These are phyloP conservation scores for Globisporangium mamillatum DNA, from an alignment of 352 stramenopile genomes.

Conservation along the genomic window DNA sequence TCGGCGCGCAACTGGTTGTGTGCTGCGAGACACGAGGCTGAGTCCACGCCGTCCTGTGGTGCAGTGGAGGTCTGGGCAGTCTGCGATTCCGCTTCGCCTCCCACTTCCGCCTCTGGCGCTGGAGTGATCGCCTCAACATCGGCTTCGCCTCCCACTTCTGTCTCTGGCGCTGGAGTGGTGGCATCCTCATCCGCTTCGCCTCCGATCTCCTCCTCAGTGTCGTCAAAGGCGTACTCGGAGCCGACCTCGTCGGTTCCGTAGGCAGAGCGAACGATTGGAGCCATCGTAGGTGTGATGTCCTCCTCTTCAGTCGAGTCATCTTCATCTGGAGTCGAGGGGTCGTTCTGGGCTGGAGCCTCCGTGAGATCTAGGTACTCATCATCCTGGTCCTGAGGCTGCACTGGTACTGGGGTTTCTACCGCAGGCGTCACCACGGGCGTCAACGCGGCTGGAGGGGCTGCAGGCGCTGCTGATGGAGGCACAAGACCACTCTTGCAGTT, in stretches of 20 bases:
- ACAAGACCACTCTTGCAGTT: conserved; percentile 1
- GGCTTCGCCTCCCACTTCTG: no score
- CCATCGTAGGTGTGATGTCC: neutral
- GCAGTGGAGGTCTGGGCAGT: neutral
- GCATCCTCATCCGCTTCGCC: neutral
- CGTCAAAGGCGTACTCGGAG: neutral
- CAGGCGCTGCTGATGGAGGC: neutral
- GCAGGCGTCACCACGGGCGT: neutral
- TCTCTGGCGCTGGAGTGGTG: neutral
- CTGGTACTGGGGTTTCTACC: neutral
- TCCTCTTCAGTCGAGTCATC: neutral
- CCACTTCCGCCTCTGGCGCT: neutral
- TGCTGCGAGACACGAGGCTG: conserved; percentile 10
- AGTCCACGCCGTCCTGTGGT: conserved; percentile 8
- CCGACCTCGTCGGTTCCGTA: neutral
- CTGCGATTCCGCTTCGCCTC: neutral
- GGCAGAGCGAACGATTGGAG: neutral
- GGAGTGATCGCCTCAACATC: neutral
- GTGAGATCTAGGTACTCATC: neutral
- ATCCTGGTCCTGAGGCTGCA: neutral
- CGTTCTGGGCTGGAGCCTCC: neutral
- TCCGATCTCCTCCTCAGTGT: neutral
- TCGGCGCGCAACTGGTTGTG: conserved; percentile 16
- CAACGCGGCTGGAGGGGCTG: neutral
- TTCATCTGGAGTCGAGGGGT: neutral